These are phyloP conservation scores for Puccinia horiana DNA, from an alignment of 1,284 basidiomycete species.

Conservation along the genomic window DNA sequence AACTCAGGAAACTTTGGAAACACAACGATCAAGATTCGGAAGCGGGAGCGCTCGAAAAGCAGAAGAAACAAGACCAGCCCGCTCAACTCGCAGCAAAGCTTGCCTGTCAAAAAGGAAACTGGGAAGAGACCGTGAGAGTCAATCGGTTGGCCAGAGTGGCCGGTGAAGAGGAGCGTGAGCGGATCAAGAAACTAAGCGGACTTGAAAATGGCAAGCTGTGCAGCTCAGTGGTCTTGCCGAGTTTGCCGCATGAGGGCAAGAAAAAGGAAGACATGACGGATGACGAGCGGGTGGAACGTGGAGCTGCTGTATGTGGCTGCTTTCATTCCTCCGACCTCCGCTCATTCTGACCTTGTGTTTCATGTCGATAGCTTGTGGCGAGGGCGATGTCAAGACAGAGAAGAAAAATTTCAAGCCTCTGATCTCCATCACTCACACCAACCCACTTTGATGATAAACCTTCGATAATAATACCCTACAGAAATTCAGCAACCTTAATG, in stretches of 20 bases:
- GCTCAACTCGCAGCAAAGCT: conserved; percentile 12
- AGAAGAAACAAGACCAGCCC: conserved; percentile 28
- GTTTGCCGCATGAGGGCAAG: conserved; percentile 53
- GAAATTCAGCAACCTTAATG: no score
- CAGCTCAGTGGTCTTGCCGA: background rate
- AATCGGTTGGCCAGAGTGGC: conserved; percentile 21
- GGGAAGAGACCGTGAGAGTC: conserved; percentile 35
- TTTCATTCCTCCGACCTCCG: background rate
- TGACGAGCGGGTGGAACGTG: conserved; percentile 53
- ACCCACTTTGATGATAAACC: background rate
- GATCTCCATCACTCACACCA: background rate
- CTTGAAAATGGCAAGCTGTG: conserved; percentile 1
- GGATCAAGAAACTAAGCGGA: conserved; percentile 1
- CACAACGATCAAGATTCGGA: conserved; percentile 51
- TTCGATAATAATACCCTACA: no score
- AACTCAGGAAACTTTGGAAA: conserved; percentile 49
- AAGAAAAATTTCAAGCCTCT: background rate
- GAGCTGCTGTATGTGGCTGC: conserved; percentile 50
- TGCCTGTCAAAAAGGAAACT: conserved; percentile 3
- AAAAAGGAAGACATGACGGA: conserved; percentile 53
- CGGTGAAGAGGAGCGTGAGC: conserved; percentile 28
- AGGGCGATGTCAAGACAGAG: conserved; percentile 40
- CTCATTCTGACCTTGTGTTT: background rate
- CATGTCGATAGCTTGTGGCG: conserved; percentile 28
- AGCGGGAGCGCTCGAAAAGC: conserved; percentile 36